phyloP scores from a whole-genome alignment of 306 rosid species.

The Vicia sativa region DNA sequence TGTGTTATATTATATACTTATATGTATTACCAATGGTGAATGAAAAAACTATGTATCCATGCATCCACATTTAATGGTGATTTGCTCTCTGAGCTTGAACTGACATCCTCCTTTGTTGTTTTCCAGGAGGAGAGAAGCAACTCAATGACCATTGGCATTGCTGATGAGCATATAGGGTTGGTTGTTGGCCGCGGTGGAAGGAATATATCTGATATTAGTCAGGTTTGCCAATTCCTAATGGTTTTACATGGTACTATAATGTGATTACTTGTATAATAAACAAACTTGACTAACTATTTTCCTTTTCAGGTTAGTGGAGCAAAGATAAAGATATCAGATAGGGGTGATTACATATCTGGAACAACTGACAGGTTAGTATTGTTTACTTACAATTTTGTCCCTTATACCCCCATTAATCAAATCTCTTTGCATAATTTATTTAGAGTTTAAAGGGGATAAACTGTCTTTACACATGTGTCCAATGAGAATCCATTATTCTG shows the following conservation, averaged over 20 bases:
- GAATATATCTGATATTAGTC: conserved; percentile 87
- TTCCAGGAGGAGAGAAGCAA: conserved; percentile 86
- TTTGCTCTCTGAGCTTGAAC: conserved; percentile 28
- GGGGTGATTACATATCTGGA: conserved; percentile 97
- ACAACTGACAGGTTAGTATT: conserved; percentile 81
- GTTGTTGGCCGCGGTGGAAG: conserved; percentile 99
- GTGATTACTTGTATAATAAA: conserved; percentile 17
- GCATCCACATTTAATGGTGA: conserved; percentile 21
- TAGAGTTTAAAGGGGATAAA: no score
- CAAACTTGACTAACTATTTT: conserved; percentile 35
- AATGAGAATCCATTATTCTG: no score
- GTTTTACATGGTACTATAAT: conserved; percentile 6
- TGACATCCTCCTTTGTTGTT: conserved; percentile 36
- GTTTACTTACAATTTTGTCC: conserved; percentile 23
- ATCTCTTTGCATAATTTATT: conserved; percentile 3
- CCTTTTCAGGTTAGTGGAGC: conserved; percentile 86
- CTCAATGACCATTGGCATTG: conserved; percentile 86
- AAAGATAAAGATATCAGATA: conserved; percentile 96
- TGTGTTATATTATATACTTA: background rate
- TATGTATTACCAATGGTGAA: conserved; percentile 19
- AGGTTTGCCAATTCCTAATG: conserved; percentile 57
- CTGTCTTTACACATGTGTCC: no score
- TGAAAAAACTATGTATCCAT: conserved; percentile 3
- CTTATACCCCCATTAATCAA: background rate
- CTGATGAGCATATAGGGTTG: conserved; percentile 87